A percentile compares a stretch with the other conserved stretches of the same genome.
These are phyloP conservation scores for Halophytophthora batemanensis DNA, from an alignment of 352 stramenopile genomes.

Conservation along the genomic window DNA sequence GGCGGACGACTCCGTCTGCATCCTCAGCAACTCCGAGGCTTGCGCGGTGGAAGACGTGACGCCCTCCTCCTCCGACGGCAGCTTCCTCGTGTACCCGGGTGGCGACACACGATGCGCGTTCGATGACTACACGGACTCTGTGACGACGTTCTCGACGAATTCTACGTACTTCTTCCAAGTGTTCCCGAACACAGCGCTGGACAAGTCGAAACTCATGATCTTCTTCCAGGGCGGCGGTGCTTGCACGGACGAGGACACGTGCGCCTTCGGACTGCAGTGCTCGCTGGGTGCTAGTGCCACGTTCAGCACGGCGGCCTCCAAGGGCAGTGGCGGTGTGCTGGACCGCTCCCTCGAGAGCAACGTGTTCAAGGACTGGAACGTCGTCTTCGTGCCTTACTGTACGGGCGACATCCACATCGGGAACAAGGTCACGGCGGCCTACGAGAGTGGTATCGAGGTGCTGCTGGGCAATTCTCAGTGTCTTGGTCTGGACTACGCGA, in stretches of 20 bases:
- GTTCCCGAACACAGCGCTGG: conserved; percentile 46
- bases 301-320: conserved; percentile 45
- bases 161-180: conserved; percentile 75
- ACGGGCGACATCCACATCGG: conserved; percentile 70
- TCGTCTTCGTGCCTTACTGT: conserved; percentile 73
- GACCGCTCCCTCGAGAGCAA: conserved; percentile 63
- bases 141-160: conserved; percentile 45
- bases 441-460: conserved; percentile 30
- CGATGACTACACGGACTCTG: conserved; percentile 43
- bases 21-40: no score
- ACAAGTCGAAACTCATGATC: conserved; percentile 66
- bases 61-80: conserved; percentile 40
- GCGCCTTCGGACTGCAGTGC: conserved; percentile 64
- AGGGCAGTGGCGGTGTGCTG: no score
- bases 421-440: conserved; percentile 24
- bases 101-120: conserved; percentile 54
- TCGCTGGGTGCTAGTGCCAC: conserved; percentile 51
- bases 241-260: conserved; percentile 64
- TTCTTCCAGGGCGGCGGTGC: conserved; percentile 72
- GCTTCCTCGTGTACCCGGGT: conserved; percentile 54
- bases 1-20: no score
- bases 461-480: conserved; percentile 42
- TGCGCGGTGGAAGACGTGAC: conserved; percentile 53
- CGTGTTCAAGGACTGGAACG: conserved; percentile 76
- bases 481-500: conserved; percentile 45